Percentiles rank a stretch among this genome's conserved stretches.
These are phyloP conservation scores for Colletotrichum sp. DNA, from an alignment of 2,329 filamentous ascomycete genomes.

Conservation along the genomic window DNA sequence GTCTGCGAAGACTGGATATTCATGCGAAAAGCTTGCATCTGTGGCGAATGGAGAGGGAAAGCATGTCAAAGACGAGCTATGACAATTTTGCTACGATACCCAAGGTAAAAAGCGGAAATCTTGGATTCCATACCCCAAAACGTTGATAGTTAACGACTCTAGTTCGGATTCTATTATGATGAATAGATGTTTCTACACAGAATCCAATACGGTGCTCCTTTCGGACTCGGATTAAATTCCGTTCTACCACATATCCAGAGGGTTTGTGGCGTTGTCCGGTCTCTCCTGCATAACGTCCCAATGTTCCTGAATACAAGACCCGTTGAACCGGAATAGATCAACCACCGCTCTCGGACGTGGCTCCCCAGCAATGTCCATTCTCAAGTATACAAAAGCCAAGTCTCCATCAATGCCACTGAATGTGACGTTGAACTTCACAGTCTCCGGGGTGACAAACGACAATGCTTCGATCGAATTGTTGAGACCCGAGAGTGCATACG, in stretches of 20 bases:
- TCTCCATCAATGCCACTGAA: background rate
- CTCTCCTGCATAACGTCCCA: background rate
- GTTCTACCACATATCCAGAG: background rate
- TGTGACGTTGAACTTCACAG: background rate
- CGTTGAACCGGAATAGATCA: background rate
- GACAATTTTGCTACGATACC: background rate
- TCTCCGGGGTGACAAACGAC: background rate
- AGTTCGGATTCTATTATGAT: background rate
- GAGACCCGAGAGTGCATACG: background rate
- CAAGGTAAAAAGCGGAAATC: background rate
- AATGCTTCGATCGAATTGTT: background rate
- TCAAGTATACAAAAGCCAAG: background rate
- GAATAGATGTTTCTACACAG: background rate
- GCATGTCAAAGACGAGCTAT: background rate
- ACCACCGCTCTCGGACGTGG: background rate
- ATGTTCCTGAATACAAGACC: constrained; percentile 2
- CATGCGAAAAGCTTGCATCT: background rate
- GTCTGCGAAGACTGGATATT: background rate
- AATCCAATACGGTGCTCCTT: too few relatives aligned
- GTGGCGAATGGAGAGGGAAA: background rate
- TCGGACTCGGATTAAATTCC: too few relatives aligned
- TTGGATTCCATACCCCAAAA: background rate
- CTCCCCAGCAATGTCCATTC: background rate
- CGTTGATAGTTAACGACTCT: background rate
- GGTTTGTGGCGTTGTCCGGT: background rate